Evolutionary conservation across 192 early-diverging fungal species (phyloP).

Genomic region (Coemansia sp.): DNA sequence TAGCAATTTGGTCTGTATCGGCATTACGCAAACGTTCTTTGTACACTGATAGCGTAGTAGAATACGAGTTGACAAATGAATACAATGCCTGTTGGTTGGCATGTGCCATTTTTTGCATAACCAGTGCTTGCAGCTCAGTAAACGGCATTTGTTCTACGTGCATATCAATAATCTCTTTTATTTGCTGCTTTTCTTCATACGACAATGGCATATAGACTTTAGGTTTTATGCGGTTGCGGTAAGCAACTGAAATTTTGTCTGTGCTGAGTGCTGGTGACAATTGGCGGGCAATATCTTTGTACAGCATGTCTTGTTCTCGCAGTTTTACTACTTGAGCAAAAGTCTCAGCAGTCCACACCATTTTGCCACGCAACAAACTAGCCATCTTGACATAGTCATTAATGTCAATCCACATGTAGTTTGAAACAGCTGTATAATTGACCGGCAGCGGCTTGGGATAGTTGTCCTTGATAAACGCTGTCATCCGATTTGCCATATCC

Average conservation of each 20-base stretch:
- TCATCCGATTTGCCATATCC: constrained; percentile 11
- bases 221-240: neutral
- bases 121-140: neutral
- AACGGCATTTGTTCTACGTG: neutral
- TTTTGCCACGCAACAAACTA: neutral
- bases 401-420: constrained; percentile 24
- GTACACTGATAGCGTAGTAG: neutral
- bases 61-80: neutral
- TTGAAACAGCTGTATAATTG: constrained; percentile 17
- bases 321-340: neutral
- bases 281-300: constrained; percentile 8
- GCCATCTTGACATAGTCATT: constrained; percentile 12
- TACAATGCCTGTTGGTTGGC: neutral
- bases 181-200: neutral
- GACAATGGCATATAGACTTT: neutral
- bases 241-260: neutral
- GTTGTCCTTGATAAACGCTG: constrained; percentile 11
- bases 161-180: neutral
- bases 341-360: neutral
- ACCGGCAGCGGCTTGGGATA: constrained; percentile 11
- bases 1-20: neutral
- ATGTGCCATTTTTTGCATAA: neutral
- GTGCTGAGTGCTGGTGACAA: neutral
- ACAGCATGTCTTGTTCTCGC: constrained; percentile 8
- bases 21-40: neutral